Conservation (phyloP, 805 yeast genomes). For the Zygosaccharomyces bailii region DNA sequence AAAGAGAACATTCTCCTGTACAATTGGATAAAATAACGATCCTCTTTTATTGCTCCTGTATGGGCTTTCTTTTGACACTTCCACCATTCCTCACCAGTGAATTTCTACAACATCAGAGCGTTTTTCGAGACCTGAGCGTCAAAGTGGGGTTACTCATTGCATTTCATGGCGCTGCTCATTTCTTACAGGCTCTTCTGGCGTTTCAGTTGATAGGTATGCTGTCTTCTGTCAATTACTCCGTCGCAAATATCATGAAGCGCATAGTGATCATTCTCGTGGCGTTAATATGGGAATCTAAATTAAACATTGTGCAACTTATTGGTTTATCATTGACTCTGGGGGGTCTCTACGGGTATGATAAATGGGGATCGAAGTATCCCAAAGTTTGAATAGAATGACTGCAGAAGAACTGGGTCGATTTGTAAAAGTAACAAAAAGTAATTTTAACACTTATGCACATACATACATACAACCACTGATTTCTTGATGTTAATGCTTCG, state of each 20-base stretch:
- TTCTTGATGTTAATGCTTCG: constrained; percentile 25
- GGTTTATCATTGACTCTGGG: constrained; percentile 55
- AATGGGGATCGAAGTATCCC: constrained; percentile 47
- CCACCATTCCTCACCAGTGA: constrained; percentile 66
- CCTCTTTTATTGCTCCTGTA: constrained; percentile 63
- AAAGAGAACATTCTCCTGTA: constrained; percentile 24
- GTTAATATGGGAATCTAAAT: constrained; percentile 57
- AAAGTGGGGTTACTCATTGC: constrained; percentile 41
- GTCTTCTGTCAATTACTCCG: constrained; percentile 74
- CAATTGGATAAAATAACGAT: constrained; percentile 68
- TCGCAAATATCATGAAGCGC: constrained; percentile 73
- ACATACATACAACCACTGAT: neutral
- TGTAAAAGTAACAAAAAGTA: constrained; percentile 4
- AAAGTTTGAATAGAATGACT: neutral
- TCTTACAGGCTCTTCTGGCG: constrained; percentile 68
- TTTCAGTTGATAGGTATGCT: constrained; percentile 70
- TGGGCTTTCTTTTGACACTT: constrained; percentile 64
- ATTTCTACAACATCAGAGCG: constrained; percentile 27
- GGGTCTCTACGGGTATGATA: constrained; percentile 70
- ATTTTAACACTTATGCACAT: constrained; percentile 1
- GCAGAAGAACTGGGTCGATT: neutral
- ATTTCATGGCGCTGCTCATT: constrained; percentile 68
- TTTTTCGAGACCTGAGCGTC: constrained; percentile 31
- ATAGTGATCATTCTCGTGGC: constrained; percentile 67
- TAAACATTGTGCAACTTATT: constrained; percentile 41